Percentiles rank a stretch among this genome's conserved stretches.
These are phyloP conservation scores for Capsicum rhomboideum DNA, from an alignment of 257 asterid species.

Conservation along the genomic window DNA sequence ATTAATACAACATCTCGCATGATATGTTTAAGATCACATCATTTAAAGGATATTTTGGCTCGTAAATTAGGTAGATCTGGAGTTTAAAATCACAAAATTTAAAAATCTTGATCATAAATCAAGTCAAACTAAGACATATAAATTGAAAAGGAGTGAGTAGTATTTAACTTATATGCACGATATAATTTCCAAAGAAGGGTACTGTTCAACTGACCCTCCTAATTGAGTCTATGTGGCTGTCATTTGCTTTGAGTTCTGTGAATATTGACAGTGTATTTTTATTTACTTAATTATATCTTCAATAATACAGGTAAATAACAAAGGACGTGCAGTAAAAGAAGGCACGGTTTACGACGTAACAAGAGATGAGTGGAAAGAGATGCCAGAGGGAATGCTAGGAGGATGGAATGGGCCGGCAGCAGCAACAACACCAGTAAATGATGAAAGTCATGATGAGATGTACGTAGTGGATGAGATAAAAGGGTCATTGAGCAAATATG, in stretches of 20 bases:
- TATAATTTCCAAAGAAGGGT: too few relatives aligned
- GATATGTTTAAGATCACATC: neutral
- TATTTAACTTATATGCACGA: too few relatives aligned
- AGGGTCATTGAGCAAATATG: slow-evolving; percentile 43
- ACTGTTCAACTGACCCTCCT: neutral
- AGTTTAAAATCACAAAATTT: neutral
- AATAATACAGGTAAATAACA: slow-evolving; percentile 24
- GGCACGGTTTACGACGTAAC: slow-evolving; percentile 29
- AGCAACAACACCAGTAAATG: slow-evolving; percentile 18
- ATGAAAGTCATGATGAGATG: slow-evolving; percentile 16
- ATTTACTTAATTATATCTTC: neutral
- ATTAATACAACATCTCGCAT: neutral
- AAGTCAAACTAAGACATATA: neutral
- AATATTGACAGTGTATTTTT: neutral
- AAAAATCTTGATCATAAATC: too few relatives aligned
- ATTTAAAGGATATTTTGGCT: neutral
- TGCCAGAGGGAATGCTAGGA: slow-evolving; percentile 54
- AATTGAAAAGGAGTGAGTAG: neutral
- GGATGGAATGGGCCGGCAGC: slow-evolving; percentile 81
- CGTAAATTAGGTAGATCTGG: neutral
- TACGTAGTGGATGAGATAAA: slow-evolving; percentile 51
- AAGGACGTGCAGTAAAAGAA: slow-evolving; percentile 44
- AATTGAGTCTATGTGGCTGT: neutral
- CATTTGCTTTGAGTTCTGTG: neutral
- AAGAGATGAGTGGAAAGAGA: slow-evolving; percentile 38